Conservation (phyloP, 257 asterid genomes). For the Hygrophila difformis region DNA sequence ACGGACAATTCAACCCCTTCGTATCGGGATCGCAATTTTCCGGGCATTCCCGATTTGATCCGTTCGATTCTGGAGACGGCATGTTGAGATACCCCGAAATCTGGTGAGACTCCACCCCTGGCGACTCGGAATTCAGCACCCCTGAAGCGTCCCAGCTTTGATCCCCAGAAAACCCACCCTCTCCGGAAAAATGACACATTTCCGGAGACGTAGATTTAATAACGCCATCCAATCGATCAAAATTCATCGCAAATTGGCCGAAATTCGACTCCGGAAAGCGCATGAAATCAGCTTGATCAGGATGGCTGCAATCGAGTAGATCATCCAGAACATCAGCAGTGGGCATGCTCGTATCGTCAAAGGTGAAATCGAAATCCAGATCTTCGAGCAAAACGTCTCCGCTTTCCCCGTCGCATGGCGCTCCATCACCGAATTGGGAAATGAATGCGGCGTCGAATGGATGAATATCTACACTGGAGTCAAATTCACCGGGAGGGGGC, state of each 20-base stretch:
- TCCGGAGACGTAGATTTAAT: slow-evolving; percentile 49
- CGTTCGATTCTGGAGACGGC: slow-evolving; percentile 74
- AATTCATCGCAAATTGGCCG: slow-evolving; percentile 21
- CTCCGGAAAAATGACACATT: slow-evolving; percentile 29
- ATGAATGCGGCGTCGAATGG: no score
- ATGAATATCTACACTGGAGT: no score
- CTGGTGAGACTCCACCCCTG: slow-evolving; percentile 32
- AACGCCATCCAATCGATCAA: slow-evolving; percentile 27
- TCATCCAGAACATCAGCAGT: slow-evolving; percentile 25
- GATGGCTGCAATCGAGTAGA: slow-evolving; percentile 18
- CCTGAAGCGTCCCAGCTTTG: slow-evolving; percentile 43
- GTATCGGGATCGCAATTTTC: slow-evolving; percentile 25
- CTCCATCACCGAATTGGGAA: no score
- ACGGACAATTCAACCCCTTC: slow-evolving; percentile 46
- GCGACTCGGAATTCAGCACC: slow-evolving; percentile 34
- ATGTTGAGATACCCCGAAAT: slow-evolving; percentile 53
- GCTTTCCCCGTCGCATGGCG: no score
- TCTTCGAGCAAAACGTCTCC: slow-evolving; percentile 31
- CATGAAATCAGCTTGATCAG: slow-evolving; percentile 13
- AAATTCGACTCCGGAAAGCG: slow-evolving; percentile 22
- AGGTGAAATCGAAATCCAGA: slow-evolving; percentile 55
- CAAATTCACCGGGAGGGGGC: no score
- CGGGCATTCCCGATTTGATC: slow-evolving; percentile 40
- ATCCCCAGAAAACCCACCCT: slow-evolving; percentile 24
- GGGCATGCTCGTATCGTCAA: slow-evolving; percentile 52